Percentiles rank a stretch among this genome's conserved stretches.
These are phyloP conservation scores for Moringa oleifera DNA, from an alignment of 345 rosid species.

Conservation along the genomic window DNA sequence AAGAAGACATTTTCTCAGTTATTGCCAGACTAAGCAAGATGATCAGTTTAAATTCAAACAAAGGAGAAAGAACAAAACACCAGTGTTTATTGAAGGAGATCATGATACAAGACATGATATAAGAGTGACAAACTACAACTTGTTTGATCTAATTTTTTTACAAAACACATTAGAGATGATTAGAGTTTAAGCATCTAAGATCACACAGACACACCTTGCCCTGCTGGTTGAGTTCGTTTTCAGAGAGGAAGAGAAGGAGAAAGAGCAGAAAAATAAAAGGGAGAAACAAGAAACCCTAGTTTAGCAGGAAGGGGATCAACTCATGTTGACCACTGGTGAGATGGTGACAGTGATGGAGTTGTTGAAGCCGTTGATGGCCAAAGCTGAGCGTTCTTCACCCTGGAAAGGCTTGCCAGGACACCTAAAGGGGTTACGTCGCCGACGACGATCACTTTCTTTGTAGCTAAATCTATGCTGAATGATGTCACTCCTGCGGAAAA, in stretches of 20 bases:
- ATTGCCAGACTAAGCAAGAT: conserved; percentile 15
- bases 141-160: too few species aligned
- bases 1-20: conserved; percentile 6
- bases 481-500: conserved; percentile 50
- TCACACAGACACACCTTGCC: too few species aligned
- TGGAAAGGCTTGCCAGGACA: conserved; percentile 47
- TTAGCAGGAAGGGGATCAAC: too few species aligned
- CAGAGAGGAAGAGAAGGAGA: too few species aligned
- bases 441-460: conserved; percentile 46
- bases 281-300: too few species aligned
- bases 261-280: too few species aligned
- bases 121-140: too few species aligned
- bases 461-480: conserved; percentile 42
- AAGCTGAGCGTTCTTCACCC: conserved; percentile 47
- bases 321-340: neutral
- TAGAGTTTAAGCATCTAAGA: too few species aligned
- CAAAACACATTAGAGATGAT: too few species aligned
- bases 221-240: too few species aligned
- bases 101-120: too few species aligned
- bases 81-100: neutral
- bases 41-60: conserved; percentile 7
- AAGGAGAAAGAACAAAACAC: neutral
- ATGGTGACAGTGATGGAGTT: neutral
- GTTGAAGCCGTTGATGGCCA: conserved; percentile 35
- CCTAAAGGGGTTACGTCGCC: conserved; percentile 51